Evolutionary conservation across 106 monocot species (phyloP).

Genomic region (Allium sativum): DNA sequence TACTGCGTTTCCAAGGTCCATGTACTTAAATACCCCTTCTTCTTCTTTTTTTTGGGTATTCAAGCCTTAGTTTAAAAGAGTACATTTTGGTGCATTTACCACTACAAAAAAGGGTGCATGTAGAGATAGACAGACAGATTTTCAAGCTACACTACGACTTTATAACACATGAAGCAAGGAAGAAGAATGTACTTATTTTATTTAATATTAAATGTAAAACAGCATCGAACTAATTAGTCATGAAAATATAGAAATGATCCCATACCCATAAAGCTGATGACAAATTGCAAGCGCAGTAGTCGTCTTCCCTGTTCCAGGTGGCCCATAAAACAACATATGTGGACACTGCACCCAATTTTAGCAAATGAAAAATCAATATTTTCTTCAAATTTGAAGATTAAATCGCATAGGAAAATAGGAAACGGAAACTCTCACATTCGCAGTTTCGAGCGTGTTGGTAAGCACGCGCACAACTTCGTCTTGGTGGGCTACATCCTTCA

Average conservation of each 20-base stretch:
- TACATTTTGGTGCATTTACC: too few species aligned
- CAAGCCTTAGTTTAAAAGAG: too few species aligned
- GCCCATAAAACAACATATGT: slow-evolving; percentile 98
- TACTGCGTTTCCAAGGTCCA: too few species aligned
- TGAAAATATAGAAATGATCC: background rate
- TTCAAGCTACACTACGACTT: too few species aligned
- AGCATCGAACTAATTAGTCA: too few species aligned
- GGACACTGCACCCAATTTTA: slow-evolving; percentile 42
- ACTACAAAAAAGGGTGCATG: too few species aligned
- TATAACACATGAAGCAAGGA: too few species aligned
- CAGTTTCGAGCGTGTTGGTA: slow-evolving; percentile 88
- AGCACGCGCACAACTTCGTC: slow-evolving; percentile 97
- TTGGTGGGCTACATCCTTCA: slow-evolving; percentile 97
- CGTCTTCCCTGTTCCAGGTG: slow-evolving; percentile 95
- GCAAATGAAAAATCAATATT: background rate
- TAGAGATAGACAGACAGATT: too few species aligned
- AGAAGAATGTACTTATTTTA: too few species aligned
- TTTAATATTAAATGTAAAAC: too few species aligned
- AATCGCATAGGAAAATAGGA: background rate
- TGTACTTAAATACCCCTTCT: too few species aligned
- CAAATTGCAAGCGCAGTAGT: slow-evolving; percentile 93
- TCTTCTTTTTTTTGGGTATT: too few species aligned
- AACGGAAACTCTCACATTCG: slow-evolving; percentile 38
- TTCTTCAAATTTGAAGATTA: background rate
- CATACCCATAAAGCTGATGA: slow-evolving; percentile 84